Evolutionary conservation across 2,329 filamentous ascomycete genomes (phyloP).

Genomic region (Thelonectria discophora): DNA sequence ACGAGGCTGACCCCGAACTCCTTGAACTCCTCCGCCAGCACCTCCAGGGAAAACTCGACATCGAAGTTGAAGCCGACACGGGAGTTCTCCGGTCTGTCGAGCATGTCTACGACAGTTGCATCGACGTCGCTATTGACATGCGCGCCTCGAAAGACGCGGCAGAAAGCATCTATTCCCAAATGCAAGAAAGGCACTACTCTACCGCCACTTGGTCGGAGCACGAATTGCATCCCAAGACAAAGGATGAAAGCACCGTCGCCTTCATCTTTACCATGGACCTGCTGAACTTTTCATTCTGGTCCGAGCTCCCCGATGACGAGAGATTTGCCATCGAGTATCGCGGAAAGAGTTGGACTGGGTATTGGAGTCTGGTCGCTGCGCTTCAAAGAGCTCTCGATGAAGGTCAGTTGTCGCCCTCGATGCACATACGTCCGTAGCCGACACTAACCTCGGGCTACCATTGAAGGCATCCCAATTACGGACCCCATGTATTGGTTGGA

Average conservation of each 20-base stretch:
- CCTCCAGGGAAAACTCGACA: constrained; percentile 66
- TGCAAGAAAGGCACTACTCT: constrained; percentile 85
- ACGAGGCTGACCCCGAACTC: constrained; percentile 89
- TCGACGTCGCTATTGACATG: constrained; percentile 91
- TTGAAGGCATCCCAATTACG: constrained; percentile 82
- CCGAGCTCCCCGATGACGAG: constrained; percentile 72
- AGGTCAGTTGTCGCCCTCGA: constrained; percentile 53
- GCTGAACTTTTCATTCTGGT: constrained; percentile 98
- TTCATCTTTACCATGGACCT: constrained; percentile 99
- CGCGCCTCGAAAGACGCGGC: constrained; percentile 84
- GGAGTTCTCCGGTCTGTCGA: constrained; percentile 84
- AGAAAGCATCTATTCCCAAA: constrained; percentile 77
- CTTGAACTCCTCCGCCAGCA: constrained; percentile 86
- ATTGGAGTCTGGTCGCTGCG: constrained; percentile 91
- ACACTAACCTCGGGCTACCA: constrained; percentile 4
- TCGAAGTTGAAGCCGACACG: constrained; percentile 73
- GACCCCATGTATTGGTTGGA: constrained; percentile 87
- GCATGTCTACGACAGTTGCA: constrained; percentile 89
- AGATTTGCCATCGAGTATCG: constrained; percentile 85
- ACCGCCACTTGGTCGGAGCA: constrained; percentile 88
- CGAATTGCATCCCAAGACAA: constrained; percentile 85
- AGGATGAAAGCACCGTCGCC: constrained; percentile 80
- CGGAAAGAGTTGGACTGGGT: constrained; percentile 87
- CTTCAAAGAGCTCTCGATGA: constrained; percentile 90
- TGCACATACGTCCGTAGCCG: constrained; percentile 5